phyloP scores from a whole-genome alignment of 345 rosid species.

The Abelmoschus esculentus region DNA sequence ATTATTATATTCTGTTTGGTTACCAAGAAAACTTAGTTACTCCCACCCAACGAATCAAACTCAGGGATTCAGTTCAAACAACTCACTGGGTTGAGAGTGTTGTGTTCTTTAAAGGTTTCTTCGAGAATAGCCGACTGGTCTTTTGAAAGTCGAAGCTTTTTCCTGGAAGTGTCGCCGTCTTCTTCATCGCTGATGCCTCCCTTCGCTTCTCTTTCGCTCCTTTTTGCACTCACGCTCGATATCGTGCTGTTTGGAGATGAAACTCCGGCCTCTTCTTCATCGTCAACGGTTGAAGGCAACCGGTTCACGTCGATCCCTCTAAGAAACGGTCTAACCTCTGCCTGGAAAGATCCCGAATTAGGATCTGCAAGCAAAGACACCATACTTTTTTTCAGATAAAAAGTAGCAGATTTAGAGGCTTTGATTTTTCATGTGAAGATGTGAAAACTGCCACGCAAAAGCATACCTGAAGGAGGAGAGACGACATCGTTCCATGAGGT shows the following conservation, averaged over 20 bases:
- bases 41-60: too few relatives aligned
- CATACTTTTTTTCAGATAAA: not conserved
- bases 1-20: not conserved
- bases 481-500: constrained; percentile 43
- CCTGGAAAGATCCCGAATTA: constrained; percentile 38
- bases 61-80: not conserved
- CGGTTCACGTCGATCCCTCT: constrained; percentile 89
- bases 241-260: constrained; percentile 94
- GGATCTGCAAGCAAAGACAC: constrained; percentile 61
- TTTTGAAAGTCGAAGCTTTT: constrained; percentile 87
- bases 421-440: too few relatives aligned
- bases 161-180: constrained; percentile 80
- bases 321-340: constrained; percentile 45
- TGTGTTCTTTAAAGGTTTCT: constrained; percentile 88
- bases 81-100: constrained; percentile 92
- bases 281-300: constrained; percentile 52
- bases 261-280: constrained; percentile 74
- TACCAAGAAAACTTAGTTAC: constrained; percentile 4
- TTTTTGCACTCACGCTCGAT: constrained; percentile 81
- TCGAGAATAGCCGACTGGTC: constrained; percentile 93
- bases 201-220: constrained; percentile 64
- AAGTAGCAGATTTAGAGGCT: too few relatives aligned
- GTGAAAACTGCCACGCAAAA: too few relatives aligned
- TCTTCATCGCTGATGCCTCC: constrained; percentile 86
- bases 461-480: constrained; percentile 22